Conservation (phyloP, 2,329 filamentous ascomycete genomes). For the Fusarium oligoseptatum region DNA sequence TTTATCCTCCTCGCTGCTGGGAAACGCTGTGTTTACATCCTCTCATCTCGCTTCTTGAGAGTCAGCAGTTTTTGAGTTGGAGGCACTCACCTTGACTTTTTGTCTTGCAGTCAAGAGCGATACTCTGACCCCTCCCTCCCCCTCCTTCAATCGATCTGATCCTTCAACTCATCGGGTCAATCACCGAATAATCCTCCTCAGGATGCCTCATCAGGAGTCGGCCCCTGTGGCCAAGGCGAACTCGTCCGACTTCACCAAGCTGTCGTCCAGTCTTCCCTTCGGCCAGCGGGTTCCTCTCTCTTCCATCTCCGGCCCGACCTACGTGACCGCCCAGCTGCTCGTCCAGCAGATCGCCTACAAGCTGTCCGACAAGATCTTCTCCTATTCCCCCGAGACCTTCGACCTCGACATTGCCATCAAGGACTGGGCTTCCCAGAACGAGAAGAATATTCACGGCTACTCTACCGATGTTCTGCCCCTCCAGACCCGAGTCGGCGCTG, state of each 20-base stretch:
- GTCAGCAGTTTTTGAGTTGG: constrained; percentile 35
- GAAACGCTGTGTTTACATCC: constrained; percentile 28
- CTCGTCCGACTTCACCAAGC: constrained; percentile 53
- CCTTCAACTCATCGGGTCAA: not conserved
- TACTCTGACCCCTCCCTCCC: constrained; percentile 9
- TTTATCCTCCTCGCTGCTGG: constrained; percentile 25
- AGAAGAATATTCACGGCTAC: constrained; percentile 86
- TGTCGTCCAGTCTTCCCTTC: constrained; percentile 69
- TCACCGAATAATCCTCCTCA: constrained; percentile 17
- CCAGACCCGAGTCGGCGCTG: constrained; percentile 90
- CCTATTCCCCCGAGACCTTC: constrained; percentile 94
- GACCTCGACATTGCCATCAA: constrained; percentile 88
- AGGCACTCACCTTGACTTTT: constrained; percentile 23
- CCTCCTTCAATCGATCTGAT: constrained; percentile 10
- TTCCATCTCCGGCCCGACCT: constrained; percentile 86
- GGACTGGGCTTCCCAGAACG: constrained; percentile 77
- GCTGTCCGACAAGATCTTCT: constrained; percentile 96
- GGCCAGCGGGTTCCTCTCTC: constrained; percentile 67
- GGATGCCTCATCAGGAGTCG: constrained; percentile 54
- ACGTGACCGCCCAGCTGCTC: constrained; percentile 91
- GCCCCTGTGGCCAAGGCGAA: constrained; percentile 45
- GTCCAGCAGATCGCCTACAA: constrained; percentile 97
- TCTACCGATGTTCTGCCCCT: constrained; percentile 82
- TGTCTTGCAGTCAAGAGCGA: constrained; percentile 26
- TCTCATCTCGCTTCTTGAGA: constrained; percentile 42